Base-by-base conservation (phyloP, 2,329 filamentous ascomycete genomes). In the Myriosclerotinia scirpicola region DNA sequence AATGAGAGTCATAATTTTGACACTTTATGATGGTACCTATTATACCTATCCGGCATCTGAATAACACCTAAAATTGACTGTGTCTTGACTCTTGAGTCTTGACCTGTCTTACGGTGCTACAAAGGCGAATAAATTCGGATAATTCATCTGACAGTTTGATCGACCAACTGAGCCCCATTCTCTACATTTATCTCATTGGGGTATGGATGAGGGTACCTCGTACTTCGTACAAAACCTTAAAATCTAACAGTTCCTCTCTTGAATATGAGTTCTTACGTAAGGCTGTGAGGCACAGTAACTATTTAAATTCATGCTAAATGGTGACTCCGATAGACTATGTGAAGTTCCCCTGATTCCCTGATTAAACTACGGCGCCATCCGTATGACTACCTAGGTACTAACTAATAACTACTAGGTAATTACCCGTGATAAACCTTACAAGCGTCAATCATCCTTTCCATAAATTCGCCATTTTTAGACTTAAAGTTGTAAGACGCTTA, bases 381-480 rank as follows among this genome's bases (percentile, higher is more conserved):
- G 42, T 36, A 50, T 36, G 12, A 38, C 42, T 14, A 17, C 36
- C n/a, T 20, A 20, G n/a, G 44, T 11, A 12, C n/a, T n/a, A n/a
- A n/a, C n/a, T n/a, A n/a, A n/a, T n/a, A n/a, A n/a, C 26, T 3
- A 26, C 15, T 12, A 15, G 40, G 15, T 42, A 20, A 30, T 30
- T 50, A 14, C 14, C 58, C 30, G 26, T 50, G 26, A 17, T 26
- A 26, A 50, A 6, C 44, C 58, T 44, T 60, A 60, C 58, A 60
- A 50, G 44, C 44, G 44, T 50, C 44, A 14, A 6, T 14, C 0
- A 36, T 60, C 30, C 30, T 36, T 9, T n/a, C 26, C 42, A 22
- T 42, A 22, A 17, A 36, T 48, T 60, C 56, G 26, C 56, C 56
- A 60, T 60, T 60, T 60, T 60, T 48, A 60, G 56, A 60, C 26